phyloP scores from a whole-genome alignment of 176 grass and related monocot genomes.

The Aegilops tauschii region DNA sequence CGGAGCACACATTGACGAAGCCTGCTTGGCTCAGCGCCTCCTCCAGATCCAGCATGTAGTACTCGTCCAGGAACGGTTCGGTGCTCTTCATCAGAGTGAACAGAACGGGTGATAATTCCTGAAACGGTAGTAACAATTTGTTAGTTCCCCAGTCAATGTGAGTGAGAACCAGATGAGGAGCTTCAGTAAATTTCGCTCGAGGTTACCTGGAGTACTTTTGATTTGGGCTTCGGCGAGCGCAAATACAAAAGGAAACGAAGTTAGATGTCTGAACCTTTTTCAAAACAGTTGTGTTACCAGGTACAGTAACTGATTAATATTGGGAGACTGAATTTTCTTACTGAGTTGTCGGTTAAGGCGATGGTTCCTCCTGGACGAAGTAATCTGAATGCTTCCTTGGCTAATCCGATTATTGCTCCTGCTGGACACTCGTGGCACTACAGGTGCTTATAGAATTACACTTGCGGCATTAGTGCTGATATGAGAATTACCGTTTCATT shows the following conservation, averaged over 20 bases:
- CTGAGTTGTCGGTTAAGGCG: slow-evolving; percentile 80
- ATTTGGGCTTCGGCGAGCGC: slow-evolving; percentile 53
- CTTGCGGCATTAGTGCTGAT: not conserved
- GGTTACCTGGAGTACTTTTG: slow-evolving; percentile 82
- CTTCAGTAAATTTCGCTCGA: not conserved
- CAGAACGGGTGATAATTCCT: slow-evolving; percentile 78
- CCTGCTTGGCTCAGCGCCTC: slow-evolving; percentile 49
- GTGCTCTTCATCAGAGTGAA: slow-evolving; percentile 90
- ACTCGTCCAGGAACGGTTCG: slow-evolving; percentile 83
- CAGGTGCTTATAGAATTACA: not conserved
- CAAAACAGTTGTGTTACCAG: not conserved
- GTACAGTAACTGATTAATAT: not conserved
- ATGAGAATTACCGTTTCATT: not conserved
- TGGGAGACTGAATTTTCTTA: slow-evolving; percentile 29
- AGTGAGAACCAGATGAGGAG: not conserved
- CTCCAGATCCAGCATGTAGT: slow-evolving; percentile 83
- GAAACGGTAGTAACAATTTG: not conserved
- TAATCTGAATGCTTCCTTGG: slow-evolving; percentile 67
- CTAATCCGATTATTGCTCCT: slow-evolving; percentile 54
- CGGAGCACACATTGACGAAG: slow-evolving; percentile 59
- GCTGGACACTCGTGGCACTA: slow-evolving; percentile 87
- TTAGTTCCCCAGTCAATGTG: not conserved
- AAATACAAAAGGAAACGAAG: slow-evolving; percentile 29
- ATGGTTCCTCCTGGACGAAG: slow-evolving; percentile 73
- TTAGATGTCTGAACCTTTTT: not conserved